Base-by-base conservation (phyloP, 345 rosid species). In the Citrus cavaleriei region DNA sequence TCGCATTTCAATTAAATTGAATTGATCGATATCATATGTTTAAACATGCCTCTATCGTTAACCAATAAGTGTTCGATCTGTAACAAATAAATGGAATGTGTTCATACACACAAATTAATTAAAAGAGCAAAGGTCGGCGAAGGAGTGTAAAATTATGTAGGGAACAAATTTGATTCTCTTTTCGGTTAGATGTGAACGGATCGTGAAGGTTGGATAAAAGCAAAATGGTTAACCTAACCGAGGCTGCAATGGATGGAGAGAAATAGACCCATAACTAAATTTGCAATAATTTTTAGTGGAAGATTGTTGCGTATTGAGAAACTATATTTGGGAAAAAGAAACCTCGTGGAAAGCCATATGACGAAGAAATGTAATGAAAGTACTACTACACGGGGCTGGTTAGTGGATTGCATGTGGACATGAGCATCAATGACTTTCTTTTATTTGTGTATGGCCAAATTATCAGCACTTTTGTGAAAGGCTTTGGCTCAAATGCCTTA, bases 261-360 rank as follows among this genome's bases (percentile, higher is more conserved):
- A 57, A 87, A 85, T 81, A 72, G 85, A 84, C 90, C 80, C 63
- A 73, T 77, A 85, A 83, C 86, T 68, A 83, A 79, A 25, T 70
- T 83, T 58, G 76, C 70, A 38, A 28, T 19, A 64, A 65, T 28
- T 10, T 55, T 35, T 51, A 69, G 37, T 46, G 58, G 3, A 77
- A 73, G 51, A 49, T 79, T 77, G 22, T 66, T 42, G 54, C 49
- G 68, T 30, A 70, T 68, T 71, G 72, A n/a, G 59, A 80, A 64
- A 38, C 30, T 19, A n/a, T 37, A 55, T 72, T 10, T 34, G 64
- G 64, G 51, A 46, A 46, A 19, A 57, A 34, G n/a, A 27, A 57
- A 72, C 18, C 59, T 58, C 51, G 59, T 58, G 32, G 49, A 57
- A 46, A 22, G 63, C 14, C n/a, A 46, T 46, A 46, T 25, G 59